A percentile compares a stretch with the other conserved stretches of the same genome.
phyloP scores from a whole-genome alignment of 2,329 filamentous ascomycete genomes.

The Pseudogymnoascus sp. region DNA sequence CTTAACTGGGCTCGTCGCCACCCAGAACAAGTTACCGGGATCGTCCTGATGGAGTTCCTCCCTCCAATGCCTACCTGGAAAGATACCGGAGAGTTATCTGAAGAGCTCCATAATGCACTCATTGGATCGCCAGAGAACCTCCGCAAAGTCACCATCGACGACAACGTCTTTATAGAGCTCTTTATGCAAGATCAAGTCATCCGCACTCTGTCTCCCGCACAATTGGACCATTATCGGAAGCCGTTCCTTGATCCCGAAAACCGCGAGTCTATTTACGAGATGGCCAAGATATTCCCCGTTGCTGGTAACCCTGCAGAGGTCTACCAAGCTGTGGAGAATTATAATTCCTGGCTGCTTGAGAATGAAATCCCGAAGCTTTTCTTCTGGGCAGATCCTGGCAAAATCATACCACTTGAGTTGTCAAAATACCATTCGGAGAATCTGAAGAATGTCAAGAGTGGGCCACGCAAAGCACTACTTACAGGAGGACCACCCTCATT shows the following conservation, averaged over 20 bases:
- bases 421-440: neutral
- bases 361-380: neutral
- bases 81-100: neutral
- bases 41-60: constrained; percentile 8
- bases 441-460: constrained; percentile 9
- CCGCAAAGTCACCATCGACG: neutral
- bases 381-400: constrained; percentile 7
- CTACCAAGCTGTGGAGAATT: neutral
- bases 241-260: neutral
- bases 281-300: neutral
- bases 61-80: neutral
- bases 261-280: neutral
- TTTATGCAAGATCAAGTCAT: neutral
- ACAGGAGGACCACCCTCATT: constrained; percentile 9
- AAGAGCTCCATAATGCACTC: neutral
- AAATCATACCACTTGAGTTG: neutral
- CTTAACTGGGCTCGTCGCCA: neutral
- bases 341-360: neutral
- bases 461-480: neutral
- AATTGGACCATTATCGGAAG: constrained; percentile 7
- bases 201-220: neutral
- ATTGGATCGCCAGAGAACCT: neutral
- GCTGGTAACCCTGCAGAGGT: neutral
- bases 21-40: neutral
- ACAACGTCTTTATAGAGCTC: constrained; percentile 1